Evolutionary conservation across 306 rosid species (phyloP), one percentile per base, ranked within the genome.

Genomic region (Argentina anserina): DNA sequence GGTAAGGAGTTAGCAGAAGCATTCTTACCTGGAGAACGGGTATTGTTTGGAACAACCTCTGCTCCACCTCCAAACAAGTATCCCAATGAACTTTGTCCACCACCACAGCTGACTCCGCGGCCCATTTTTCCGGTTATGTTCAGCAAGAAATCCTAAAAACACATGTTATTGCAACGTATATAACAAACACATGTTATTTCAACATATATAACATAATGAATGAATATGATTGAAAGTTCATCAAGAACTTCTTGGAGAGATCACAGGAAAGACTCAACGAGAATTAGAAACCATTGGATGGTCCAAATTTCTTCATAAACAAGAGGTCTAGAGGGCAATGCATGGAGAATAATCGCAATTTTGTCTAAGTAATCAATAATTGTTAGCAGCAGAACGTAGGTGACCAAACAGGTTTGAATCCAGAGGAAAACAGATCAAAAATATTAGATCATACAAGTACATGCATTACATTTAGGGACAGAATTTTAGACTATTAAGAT

Each of bases 31-130:
- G 73, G 85, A 28, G 77, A 29, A 56, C 80, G 78, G 8, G 60
- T 69, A 53, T 39, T 78, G 68, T 60, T 78, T 60, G 68, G 59
- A 50, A 79, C 82, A 59, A 70, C 73, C 63, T 43, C 75, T 76
- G 58, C 97, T 66, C 86, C 88, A 20, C 81, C 73, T 56, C 96
- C 97, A 47, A 92, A 92, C 72, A 92, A 90, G 73, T 92, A 92
- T 34, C 90, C 92, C 87, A 92, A 69, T 3, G 98, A 92, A 62
- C 96, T 92, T 74, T 88, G 88, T 29, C 98, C 98, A 55, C 98
- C 92, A 12, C 98, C 98, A 4, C 81, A 73, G 63, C 98, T 90
- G 33, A 83, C 90, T 39, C 98, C 98, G 29, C 96, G 96, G 34
- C 94, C 89, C 98, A 92, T 90, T 80, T 73, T 37, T 37, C 20